Percentiles rank a stretch among this genome's conserved stretches.
Evolutionary conservation across 23 red algal genomes (phyloP).

Genomic region (Rhodosorus marinus): DNA sequence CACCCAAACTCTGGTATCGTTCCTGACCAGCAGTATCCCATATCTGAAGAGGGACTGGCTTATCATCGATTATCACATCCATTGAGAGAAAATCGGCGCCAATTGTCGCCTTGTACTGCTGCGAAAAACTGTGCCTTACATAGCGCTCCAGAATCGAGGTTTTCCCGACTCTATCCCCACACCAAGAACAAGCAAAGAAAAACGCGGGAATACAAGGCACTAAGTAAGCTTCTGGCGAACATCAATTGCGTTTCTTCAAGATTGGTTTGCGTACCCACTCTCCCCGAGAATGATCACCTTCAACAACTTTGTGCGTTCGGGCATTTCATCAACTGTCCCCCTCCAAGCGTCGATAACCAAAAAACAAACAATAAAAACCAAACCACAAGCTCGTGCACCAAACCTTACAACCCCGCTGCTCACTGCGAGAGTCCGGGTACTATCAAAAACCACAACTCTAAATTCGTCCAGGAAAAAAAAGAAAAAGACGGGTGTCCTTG

Average conservation of each 20-base stretch:
- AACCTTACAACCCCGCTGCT: too few species aligned
- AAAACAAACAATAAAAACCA: too few species aligned
- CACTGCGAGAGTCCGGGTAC: too few species aligned
- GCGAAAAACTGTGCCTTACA: conserved; percentile 73
- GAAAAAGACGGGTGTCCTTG: too few species aligned
- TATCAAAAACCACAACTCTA: too few species aligned
- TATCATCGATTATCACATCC: conserved; percentile 59
- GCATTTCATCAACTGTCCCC: too few species aligned
- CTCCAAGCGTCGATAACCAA: too few species aligned
- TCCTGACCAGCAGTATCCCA: conserved; percentile 99
- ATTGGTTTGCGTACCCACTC: conserved; percentile 48
- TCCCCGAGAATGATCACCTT: conserved; percentile 96
- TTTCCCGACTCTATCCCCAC: conserved; percentile 59
- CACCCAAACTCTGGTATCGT: conserved; percentile 84
- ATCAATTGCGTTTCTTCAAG: not conserved
- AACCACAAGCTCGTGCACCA: too few species aligned
- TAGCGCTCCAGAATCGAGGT: conserved; percentile 92
- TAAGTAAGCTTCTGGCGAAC: not conserved
- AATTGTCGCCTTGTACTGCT: conserved; percentile 99
- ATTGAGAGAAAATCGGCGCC: conserved; percentile 95
- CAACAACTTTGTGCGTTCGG: conserved; percentile 60
- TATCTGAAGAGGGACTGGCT: conserved; percentile 65
- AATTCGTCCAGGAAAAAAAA: too few species aligned
- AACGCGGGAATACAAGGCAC: not conserved
- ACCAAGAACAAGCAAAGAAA: not conserved